Conservation (phyloP, 2,329 filamentous ascomycete genomes). For the Fusarium avenaceum region DNA sequence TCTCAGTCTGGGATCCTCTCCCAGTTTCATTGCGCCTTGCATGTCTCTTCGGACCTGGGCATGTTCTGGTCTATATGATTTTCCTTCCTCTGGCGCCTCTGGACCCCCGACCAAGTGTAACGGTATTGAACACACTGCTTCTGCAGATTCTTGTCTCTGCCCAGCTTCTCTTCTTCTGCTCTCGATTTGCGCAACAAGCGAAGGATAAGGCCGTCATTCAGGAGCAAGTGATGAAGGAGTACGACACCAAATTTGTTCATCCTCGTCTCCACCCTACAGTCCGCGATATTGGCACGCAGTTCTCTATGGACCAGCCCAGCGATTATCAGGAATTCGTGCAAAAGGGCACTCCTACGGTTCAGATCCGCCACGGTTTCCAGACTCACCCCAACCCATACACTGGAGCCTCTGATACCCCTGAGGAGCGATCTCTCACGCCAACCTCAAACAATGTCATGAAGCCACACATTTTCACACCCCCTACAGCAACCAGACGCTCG, state of each 20-base stretch:
- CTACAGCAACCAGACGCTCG: constrained; percentile 49
- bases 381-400: constrained; percentile 86
- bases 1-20: constrained; percentile 93
- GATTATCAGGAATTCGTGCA: constrained; percentile 61
- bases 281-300: constrained; percentile 83
- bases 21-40: constrained; percentile 86
- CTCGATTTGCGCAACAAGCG: constrained; percentile 83
- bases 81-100: constrained; percentile 83
- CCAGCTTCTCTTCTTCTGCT: constrained; percentile 81
- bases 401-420: constrained; percentile 65
- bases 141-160: constrained; percentile 80
- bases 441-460: constrained; percentile 56
- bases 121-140: constrained; percentile 84
- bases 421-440: constrained; percentile 55
- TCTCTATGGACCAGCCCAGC: constrained; percentile 64
- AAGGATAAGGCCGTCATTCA: constrained; percentile 89
- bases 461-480: constrained; percentile 61
- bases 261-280: constrained; percentile 87
- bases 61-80: constrained; percentile 90
- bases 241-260: constrained; percentile 95
- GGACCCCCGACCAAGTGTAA: constrained; percentile 86
- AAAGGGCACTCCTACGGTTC: constrained; percentile 67
- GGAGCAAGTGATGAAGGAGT: constrained; percentile 93
- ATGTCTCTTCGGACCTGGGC: constrained; percentile 92
- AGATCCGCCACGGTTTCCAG: constrained; percentile 81